A percentile compares a stretch with the other conserved stretches of the same genome.
Conservation (phyloP, 306 rosid genomes). For the Cucumis cinereus region DNA sequence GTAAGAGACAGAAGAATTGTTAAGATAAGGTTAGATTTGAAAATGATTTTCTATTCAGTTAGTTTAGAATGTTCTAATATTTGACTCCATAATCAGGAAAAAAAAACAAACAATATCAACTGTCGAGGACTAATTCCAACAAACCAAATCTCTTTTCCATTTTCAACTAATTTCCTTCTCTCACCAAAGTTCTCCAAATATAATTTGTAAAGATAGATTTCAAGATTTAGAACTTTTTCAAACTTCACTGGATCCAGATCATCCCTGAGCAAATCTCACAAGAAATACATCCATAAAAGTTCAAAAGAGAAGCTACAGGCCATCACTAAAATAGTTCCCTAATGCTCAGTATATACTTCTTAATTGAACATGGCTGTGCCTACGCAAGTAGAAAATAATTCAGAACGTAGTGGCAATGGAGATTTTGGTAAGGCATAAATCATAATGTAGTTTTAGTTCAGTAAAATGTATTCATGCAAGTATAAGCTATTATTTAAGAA, state of each 20-base stretch:
- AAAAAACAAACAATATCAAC: background rate
- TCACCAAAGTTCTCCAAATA: background rate
- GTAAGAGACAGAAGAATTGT: background rate
- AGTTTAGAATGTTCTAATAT: background rate
- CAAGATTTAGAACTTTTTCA: background rate
- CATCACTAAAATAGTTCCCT: background rate
- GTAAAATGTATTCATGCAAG: background rate
- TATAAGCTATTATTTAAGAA: background rate
- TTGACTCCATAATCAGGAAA: background rate
- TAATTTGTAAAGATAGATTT: background rate
- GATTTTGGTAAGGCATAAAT: background rate
- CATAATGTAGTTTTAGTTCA: background rate
- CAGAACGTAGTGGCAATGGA: background rate
- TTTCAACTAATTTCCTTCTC: background rate
- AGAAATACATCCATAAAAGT: background rate
- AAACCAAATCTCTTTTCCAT: background rate
- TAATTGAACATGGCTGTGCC: background rate
- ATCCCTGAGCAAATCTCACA: background rate
- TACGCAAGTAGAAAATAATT: background rate
- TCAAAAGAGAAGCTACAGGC: background rate
- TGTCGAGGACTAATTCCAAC: background rate
- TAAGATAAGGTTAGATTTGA: background rate
- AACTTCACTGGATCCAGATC: background rate
- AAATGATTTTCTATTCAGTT: background rate
- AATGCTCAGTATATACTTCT: background rate